Evolutionary conservation across 306 rosid genomes (phyloP), one percentile per base, ranked within the genome.

Genomic region (Abrus pulchellus): DNA sequence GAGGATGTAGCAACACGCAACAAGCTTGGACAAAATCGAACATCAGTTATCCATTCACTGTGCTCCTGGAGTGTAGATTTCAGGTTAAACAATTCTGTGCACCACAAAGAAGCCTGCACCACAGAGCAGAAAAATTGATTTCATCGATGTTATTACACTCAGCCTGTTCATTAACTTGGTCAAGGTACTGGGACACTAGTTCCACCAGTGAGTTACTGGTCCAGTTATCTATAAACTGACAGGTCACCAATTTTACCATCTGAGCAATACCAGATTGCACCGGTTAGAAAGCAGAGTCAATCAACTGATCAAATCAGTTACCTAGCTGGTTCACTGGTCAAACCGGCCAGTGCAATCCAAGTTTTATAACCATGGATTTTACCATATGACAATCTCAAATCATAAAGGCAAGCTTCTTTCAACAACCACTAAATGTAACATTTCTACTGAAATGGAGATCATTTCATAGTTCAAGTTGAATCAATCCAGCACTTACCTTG

Each of bases 31-130:
- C 92, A 87, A 87, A 94, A 91, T 69, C 92, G 86, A 69, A 90
- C 83, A 76, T 92, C 97, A 52, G 97, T 92, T 86, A 94, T 91
- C 90, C 88, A 34, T 47, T 90, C 88, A 41, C 87, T 76, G 78
- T 94, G 98, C 84, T 87, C 97, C n/a, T 88, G 92, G 47, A 88
- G 91, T 12, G 91, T 83, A 74, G 86, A 86, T 86, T 88, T 90
- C 63, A 84, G 27, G 32, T 69, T 29, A 78, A 89, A 87, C 1
- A 87, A 87, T 40, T 92, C 90, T 9, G 90, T 87, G 82, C 91
- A 92, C 97, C 97, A 92, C 85, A 94, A 83, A 65, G 87, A 75
- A 82, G 84, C 97, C 98, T 94, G 90, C 63, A 82, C 57, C 77
- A 68, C 34, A 83, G 79, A 78, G 76, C 10, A 45, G 49, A 79